Conservation (phyloP, 1,284 basidiomycete genomes). For the Cutaneotrichosporon arboriforme region DNA sequence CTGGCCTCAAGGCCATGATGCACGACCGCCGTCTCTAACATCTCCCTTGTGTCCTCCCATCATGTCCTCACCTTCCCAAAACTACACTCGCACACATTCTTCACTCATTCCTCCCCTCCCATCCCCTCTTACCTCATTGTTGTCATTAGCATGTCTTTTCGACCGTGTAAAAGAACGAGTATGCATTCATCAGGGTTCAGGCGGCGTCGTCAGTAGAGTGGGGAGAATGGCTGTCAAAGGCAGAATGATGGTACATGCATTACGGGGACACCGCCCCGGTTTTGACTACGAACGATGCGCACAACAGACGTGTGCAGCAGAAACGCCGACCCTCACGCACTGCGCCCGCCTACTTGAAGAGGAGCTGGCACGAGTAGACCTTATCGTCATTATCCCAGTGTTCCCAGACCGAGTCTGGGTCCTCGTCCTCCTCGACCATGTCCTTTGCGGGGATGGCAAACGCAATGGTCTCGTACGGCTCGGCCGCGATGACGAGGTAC, state of each 20-base stretch:
- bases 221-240: too few relatives aligned
- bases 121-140: neutral
- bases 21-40: slow-evolving; percentile 5
- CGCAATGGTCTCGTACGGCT: slow-evolving; percentile 97
- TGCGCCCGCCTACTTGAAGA: slow-evolving; percentile 56
- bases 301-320: too few relatives aligned
- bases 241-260: too few relatives aligned
- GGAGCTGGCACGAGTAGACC: slow-evolving; percentile 91
- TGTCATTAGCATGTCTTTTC: neutral
- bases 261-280: too few relatives aligned
- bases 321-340: too few relatives aligned
- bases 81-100: neutral
- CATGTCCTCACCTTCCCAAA: neutral
- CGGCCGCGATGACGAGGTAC: slow-evolving; percentile 94
- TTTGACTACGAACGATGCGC: too few relatives aligned
- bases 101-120: neutral
- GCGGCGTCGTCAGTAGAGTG: too few relatives aligned
- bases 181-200: neutral
- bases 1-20: slow-evolving; percentile 1
- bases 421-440: slow-evolving; percentile 75
- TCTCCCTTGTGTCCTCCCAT: neutral
- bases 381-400: slow-evolving; percentile 96
- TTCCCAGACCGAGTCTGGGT: slow-evolving; percentile 86
- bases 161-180: neutral
- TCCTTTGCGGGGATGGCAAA: slow-evolving; percentile 97